Evolutionary conservation across 352 stramenopile genomes (phyloP), one percentile per base, ranked within the genome.

Genomic region (Pythium aphanidermatum): DNA sequence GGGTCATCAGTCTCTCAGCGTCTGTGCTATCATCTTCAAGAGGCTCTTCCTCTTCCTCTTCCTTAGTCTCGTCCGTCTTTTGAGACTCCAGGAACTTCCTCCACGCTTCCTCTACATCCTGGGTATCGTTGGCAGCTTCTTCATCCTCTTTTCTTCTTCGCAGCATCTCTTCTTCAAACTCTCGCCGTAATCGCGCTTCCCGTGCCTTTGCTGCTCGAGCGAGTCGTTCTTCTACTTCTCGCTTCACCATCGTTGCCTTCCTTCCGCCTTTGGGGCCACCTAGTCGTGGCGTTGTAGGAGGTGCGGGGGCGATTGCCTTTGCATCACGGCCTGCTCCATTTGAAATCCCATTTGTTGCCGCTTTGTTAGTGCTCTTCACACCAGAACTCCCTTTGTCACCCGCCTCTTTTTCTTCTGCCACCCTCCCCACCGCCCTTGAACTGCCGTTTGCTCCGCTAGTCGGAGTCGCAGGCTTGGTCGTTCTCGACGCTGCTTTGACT

Each of bases 81-180:
- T 17, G 32, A 9, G 69, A 67, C 39, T 85, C 72, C 28, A 87
- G 54, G 34, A 87, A 85, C 12, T 60, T 58, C 28, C 71, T 60
- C 75, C 75, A 87, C 16, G 73, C 75, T 2, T 44, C 40, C 33
- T 84, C 70, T 2, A 87, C 75, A 24, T 87, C 75, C 8, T 52
- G 65, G 3, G 63, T 84, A 48, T 85, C 70, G n/a, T 27, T 25
- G 13, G 37, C 52, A 1, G 59, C 60, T 5, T 82, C 68, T 13
- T 78, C 73, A 16, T 84, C 65, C 27, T 77, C 66, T 9, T 25
- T 12, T 21, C 29, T 10, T 21, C 58, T 30, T 7, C 60, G 20
- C 20, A 20, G 25, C 27, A 61, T 11, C 20, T 59, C 37, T 35
- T 65, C 24, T 28, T 54, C 29, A 40, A 55, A 61, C 27, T 49